phyloP scores from a whole-genome alignment of 2,329 filamentous ascomycete species.

The Teratosphaeria viscida region DNA sequence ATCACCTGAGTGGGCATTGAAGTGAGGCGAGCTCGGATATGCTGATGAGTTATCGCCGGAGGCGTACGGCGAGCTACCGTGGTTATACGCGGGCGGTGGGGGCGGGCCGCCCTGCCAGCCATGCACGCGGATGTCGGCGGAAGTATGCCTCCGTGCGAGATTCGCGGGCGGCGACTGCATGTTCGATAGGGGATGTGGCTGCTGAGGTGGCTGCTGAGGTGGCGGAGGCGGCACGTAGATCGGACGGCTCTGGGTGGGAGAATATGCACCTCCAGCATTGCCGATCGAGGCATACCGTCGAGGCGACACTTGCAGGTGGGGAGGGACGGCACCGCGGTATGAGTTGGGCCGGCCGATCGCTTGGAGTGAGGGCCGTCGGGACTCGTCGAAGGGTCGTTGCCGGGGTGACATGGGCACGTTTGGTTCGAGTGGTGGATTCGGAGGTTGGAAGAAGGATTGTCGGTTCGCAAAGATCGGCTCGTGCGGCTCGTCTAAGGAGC shows the following conservation, averaged over 20 bases:
- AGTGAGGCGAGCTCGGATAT: slow-evolving; percentile 56
- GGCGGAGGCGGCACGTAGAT: slow-evolving; percentile 51
- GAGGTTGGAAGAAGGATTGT: slow-evolving; percentile 32
- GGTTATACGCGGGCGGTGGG: slow-evolving; percentile 45
- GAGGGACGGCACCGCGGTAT: slow-evolving; percentile 66
- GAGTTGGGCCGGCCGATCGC: slow-evolving; percentile 46
- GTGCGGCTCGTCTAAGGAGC: slow-evolving; percentile 48
- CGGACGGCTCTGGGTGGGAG: slow-evolving; percentile 64
- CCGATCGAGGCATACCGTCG: slow-evolving; percentile 76
- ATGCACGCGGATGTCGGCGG: slow-evolving; percentile 75
- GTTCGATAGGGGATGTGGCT: slow-evolving; percentile 51
- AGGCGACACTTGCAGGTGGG: slow-evolving; percentile 60
- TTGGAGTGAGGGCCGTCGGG: slow-evolving; percentile 58
- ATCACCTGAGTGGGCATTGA: slow-evolving; percentile 35
- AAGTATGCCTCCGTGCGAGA: slow-evolving; percentile 77
- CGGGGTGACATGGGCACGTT: slow-evolving; percentile 66
- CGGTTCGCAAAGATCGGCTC: slow-evolving; percentile 41
- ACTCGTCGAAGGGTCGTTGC: slow-evolving; percentile 76
- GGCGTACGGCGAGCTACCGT: slow-evolving; percentile 50
- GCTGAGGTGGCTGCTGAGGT: slow-evolving; percentile 42
- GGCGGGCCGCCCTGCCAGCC: slow-evolving; percentile 55
- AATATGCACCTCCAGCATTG: slow-evolving; percentile 34
- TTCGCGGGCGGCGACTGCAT: slow-evolving; percentile 51
- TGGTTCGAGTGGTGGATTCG: slow-evolving; percentile 14
- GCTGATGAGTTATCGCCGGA: slow-evolving; percentile 52